Evolutionary conservation across 805 yeast species (phyloP), one percentile per base, ranked within the genome.

Genomic region (Alloascoidea africana): DNA sequence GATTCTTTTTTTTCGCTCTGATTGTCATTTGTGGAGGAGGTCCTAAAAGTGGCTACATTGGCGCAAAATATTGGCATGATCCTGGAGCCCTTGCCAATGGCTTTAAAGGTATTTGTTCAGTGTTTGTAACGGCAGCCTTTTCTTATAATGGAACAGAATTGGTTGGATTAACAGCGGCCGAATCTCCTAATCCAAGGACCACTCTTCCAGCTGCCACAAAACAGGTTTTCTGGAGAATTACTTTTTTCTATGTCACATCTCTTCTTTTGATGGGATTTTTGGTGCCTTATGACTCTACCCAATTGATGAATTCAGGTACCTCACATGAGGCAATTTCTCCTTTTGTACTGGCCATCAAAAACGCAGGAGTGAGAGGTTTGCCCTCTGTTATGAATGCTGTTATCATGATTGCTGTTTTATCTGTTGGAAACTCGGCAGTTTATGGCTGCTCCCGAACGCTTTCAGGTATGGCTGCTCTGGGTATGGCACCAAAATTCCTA

Each of bases 361-460:
- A 66, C 36, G 80, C 79, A 17, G 82, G 83, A 41, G 74, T 76
- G 44, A 58, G 54, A 19, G 85, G 77, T 33, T 56, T 76, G 36
- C 83, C 83, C 17, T 63, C 71, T 32, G 69, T 79, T 23, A 64
- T 79, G 58, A 79, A 79, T 49, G 82, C 72, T 4, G 79, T 79
- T 36, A 76, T 79, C 42, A 58, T 79, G 47, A 59, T 77, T 38
- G 69, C 86, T 4, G 76, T 76, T 16, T 52, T 77, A 36, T 76
- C 85, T 8, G 86, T 78, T 35, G 84, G 81, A 41, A 78, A 79
- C 50, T 70, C 84, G 4, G 66, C 79, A n/a, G 76, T 79, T 5
- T 79, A 68, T 46, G 81, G 76, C 3, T 65, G 76, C 42, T 76
- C 85, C 4, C 72, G 87, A 60, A 69, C 80, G 15, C 53, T 79